phyloP scores from a whole-genome alignment of 306 rosid species.

The Cyamopsis tetragonoloba region DNA sequence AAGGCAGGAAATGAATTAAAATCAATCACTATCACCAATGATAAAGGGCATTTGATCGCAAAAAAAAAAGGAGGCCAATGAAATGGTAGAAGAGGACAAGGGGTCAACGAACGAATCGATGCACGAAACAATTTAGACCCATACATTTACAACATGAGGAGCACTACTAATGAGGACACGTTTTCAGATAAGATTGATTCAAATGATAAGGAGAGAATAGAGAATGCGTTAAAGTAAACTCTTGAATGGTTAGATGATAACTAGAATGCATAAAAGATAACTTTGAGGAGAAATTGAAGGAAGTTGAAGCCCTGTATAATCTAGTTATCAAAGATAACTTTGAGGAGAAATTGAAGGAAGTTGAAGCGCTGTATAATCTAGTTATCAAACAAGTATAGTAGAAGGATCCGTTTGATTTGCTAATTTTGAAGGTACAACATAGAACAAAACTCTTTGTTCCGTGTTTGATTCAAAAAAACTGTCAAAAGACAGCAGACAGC shows the following conservation, averaged over 20 bases:
- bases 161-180: too few species aligned
- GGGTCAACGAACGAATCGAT: conserved; percentile 42
- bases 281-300: conserved; percentile 45
- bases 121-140: conserved; percentile 51
- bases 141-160: too few species aligned
- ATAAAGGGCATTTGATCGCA: conserved; percentile 60
- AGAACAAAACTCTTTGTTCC: too few species aligned
- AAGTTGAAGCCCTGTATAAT: conserved; percentile 44
- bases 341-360: conserved; percentile 47
- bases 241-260: conserved; percentile 54
- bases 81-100: conserved; percentile 57
- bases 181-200: conserved; percentile 47
- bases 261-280: conserved; percentile 43
- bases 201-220: conserved; percentile 47
- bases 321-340: conserved; percentile 42
- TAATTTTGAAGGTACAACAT: too few species aligned
- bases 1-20: conserved; percentile 47
- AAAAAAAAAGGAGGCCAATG: conserved; percentile 57
- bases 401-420: too few species aligned
- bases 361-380: conserved; percentile 45
- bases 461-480: too few species aligned
- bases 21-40: conserved; percentile 49
- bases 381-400: conserved; percentile 35
- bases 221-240: conserved; percentile 34
- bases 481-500: too few species aligned